Base-by-base conservation (phyloP, 208 protist species). In the Trypanosoma cruzi region DNA sequence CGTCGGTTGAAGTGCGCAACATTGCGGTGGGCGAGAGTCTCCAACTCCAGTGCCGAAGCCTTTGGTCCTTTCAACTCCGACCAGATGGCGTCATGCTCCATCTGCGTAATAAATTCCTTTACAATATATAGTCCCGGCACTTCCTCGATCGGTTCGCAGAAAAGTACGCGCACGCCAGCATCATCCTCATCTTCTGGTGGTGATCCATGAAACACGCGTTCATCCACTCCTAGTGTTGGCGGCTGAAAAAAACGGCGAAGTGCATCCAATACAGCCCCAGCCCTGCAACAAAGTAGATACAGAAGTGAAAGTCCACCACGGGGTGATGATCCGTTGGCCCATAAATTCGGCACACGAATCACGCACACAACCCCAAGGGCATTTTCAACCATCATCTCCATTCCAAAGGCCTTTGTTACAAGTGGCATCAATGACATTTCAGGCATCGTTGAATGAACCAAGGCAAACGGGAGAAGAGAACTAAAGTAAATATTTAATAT, bases 1-100 rank as follows among this genome's bases (percentile, higher is more conserved):
- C 81, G 71, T 40, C 86, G 80, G 53, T 94, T 94, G 64, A 94
- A 94, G 68, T 94, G 89, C 0, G 82, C 82, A 5, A 90, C 89
- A 13, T 74, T 70, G 32, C 89, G 89, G 13, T 84, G 85, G 7
- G 85, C 71, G 22, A 94, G 74, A 26, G 69, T 79, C 65, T 94
- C 80, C 32, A 84, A 37, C 29, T 76, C 52, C 26, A 90, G 57
- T 32, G 20, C 13, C 22, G 22, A 24, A 14, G 67, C 56, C 3
- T 69, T 57, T n/a, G 70, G 28, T 13, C 55, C 55, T 22, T 73
- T 57, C 7, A 94, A 42, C 55, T 90, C 82, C 7, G 58, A 3
- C 71, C 71, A 77, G 32, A 92, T 85, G 8, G 56, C 68, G 31
- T 83, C 71, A 60, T 92, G 82, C 71, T 94, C 89, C 1, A n/a